Base-by-base conservation (phyloP, 768 basidiomycete species). In the Psilocybe cubensis region DNA sequence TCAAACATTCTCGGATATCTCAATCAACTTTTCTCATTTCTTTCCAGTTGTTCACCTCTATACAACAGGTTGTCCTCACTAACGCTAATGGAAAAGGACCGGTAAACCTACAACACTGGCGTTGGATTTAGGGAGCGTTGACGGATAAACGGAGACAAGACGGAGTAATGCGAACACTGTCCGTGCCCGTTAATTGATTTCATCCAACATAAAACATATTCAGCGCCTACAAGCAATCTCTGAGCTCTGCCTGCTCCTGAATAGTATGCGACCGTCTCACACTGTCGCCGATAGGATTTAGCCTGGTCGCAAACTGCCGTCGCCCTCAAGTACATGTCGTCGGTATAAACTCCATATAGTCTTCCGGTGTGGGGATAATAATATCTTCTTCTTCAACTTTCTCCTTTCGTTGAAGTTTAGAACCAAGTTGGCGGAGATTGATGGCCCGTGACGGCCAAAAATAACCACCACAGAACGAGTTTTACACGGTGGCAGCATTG, bases 1-100 rank as follows among this genome's bases (percentile, higher is more conserved):
- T 20, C 54, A 24, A 46, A 46, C 43, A 42, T 33, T 54, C 43
- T 4, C n/a, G n/a, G n/a, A n/a, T n/a, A n/a, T n/a, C n/a, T n/a
- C n/a, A n/a, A n/a, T n/a, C n/a, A n/a, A n/a, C n/a, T n/a, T n/a
- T n/a, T n/a, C n/a, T n/a, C n/a, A n/a, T n/a, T n/a, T n/a, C n/a
- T n/a, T n/a, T n/a, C n/a, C n/a, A n/a, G n/a, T n/a, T n/a, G n/a
- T n/a, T n/a, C n/a, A n/a, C n/a, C n/a, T n/a, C n/a, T n/a, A n/a
- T n/a, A n/a, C n/a, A n/a, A n/a, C n/a, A n/a, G n/a, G n/a, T n/a
- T n/a, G n/a, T n/a, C n/a, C n/a, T n/a, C n/a, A n/a, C n/a, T n/a
- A n/a, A n/a, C n/a, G n/a, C n/a, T n/a, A n/a, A n/a, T n/a, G n/a
- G n/a, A n/a, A n/a, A n/a, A n/a, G n/a, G n/a, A n/a, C n/a, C n/a